Evolutionary conservation across 768 basidiomycete species (phyloP).

Genomic region (Fibroporia radiculosa): DNA sequence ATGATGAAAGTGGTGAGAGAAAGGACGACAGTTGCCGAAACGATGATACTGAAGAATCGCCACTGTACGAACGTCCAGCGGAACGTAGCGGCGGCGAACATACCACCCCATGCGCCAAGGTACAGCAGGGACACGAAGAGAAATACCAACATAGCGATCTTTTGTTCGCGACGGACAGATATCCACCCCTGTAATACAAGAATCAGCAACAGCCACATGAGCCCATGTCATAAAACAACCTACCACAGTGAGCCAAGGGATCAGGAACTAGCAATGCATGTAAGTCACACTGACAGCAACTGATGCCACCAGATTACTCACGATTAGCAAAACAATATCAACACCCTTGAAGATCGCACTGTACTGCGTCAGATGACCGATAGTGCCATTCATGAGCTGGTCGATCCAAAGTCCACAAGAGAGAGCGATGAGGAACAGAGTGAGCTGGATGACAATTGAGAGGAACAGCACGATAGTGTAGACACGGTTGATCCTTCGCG

Average conservation of each 20-base stretch:
- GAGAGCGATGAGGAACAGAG: slow-evolving; percentile 67
- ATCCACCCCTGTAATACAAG: slow-evolving; percentile 55
- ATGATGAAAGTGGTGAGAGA: slow-evolving; percentile 47
- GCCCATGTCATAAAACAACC: slow-evolving; percentile 11
- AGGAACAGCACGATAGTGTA: slow-evolving; percentile 67
- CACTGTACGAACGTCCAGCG: slow-evolving; percentile 70
- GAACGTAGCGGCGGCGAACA: slow-evolving; percentile 69
- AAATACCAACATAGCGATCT: slow-evolving; percentile 53
- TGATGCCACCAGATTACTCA: slow-evolving; percentile 29
- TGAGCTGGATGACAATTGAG: slow-evolving; percentile 69
- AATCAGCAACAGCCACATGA: slow-evolving; percentile 1
- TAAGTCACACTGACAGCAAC: slow-evolving; percentile 2
- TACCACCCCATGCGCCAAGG: slow-evolving; percentile 59
- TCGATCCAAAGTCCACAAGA: slow-evolving; percentile 74
- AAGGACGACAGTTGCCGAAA: slow-evolving; percentile 48
- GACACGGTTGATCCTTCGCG: slow-evolving; percentile 59
- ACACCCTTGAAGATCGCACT: slow-evolving; percentile 45
- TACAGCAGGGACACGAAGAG: slow-evolving; percentile 53
- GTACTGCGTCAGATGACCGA: slow-evolving; percentile 43
- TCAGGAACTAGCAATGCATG: slow-evolving; percentile 37
- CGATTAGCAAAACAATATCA: slow-evolving; percentile 48
- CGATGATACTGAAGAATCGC: slow-evolving; percentile 66
- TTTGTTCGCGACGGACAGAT: slow-evolving; percentile 59
- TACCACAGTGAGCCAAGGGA: slow-evolving; percentile 65
- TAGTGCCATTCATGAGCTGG: slow-evolving; percentile 59